These are phyloP conservation scores for Acer campestre DNA, from an alignment of 345 rosid species.

Conservation along the genomic window DNA sequence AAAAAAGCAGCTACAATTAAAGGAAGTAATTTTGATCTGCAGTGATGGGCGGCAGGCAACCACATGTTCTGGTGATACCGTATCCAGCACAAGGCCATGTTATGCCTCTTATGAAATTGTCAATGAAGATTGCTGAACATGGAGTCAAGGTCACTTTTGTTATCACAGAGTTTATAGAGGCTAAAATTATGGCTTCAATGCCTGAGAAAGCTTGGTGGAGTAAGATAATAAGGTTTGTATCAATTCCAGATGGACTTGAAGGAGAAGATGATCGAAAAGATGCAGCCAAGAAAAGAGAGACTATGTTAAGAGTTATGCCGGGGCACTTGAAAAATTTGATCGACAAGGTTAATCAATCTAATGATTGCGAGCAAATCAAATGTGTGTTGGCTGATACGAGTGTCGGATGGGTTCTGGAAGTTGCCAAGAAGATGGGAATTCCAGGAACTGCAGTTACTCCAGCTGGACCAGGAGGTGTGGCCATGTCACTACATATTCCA, in stretches of 20 bases:
- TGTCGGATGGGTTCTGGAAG: slow-evolving; percentile 35
- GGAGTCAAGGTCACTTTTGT: slow-evolving; percentile 47
- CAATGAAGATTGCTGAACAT: slow-evolving; percentile 30
- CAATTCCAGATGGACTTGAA: slow-evolving; percentile 28
- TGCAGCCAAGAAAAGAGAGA: not conserved
- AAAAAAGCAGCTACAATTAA: too few species aligned
- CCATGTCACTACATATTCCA: slow-evolving; percentile 14
- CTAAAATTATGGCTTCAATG: slow-evolving; percentile 22
- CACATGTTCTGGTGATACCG: slow-evolving; percentile 31
- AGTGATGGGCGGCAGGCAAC: slow-evolving; percentile 17
- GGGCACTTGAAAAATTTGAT: slow-evolving; percentile 27
- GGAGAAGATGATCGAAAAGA: slow-evolving; percentile 10
- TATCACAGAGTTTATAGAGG: slow-evolving; percentile 27
- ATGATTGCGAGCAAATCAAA: slow-evolving; percentile 19
- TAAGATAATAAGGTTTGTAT: slow-evolving; percentile 22
- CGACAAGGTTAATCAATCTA: slow-evolving; percentile 23
- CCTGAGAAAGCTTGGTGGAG: not conserved
- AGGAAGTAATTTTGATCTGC: not conserved
- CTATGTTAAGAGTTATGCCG: slow-evolving; percentile 18
- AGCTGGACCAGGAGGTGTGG: slow-evolving; percentile 21
- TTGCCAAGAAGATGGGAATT: slow-evolving; percentile 30
- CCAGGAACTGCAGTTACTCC: slow-evolving; percentile 18
- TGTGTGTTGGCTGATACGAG: slow-evolving; percentile 32
- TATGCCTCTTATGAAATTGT: slow-evolving; percentile 39
- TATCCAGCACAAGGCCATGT: slow-evolving; percentile 44